A percentile compares a stretch with the other conserved stretches of the same genome.
phyloP scores from a whole-genome alignment of 2,329 filamentous ascomycete genomes.

The Gaeumannomyces tritici region DNA sequence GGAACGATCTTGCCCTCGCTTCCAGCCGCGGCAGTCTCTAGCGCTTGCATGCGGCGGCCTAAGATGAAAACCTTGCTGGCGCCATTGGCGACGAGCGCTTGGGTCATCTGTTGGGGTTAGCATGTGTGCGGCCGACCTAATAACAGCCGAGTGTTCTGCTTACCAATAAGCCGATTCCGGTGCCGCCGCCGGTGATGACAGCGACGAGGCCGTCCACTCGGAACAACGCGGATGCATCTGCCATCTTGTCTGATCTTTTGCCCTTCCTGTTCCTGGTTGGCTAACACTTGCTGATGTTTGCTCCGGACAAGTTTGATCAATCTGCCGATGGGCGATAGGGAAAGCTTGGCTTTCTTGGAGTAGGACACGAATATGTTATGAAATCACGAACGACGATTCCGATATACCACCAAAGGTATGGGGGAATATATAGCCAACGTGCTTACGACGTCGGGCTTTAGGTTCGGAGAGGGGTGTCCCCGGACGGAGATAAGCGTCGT shows the following conservation, averaged over 20 bases:
- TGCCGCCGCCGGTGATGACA: slow-evolving; percentile 46
- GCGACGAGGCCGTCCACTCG: slow-evolving; percentile 39
- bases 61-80: slow-evolving; percentile 41
- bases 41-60: slow-evolving; percentile 32
- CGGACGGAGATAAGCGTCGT: background rate
- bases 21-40: slow-evolving; percentile 28
- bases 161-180: slow-evolving; percentile 21
- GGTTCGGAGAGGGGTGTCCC: background rate
- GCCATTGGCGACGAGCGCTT: slow-evolving; percentile 38
- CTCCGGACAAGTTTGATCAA: background rate
- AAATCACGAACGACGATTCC: too few species aligned
- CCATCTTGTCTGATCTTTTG: background rate
- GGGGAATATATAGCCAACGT: background rate
- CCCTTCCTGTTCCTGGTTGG: background rate
- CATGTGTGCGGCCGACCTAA: too few species aligned
- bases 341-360: too few species aligned
- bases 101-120: slow-evolving; percentile 23
- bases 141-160: background rate
- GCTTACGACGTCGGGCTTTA: background rate
- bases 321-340: background rate
- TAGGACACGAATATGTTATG: background rate
- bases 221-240: slow-evolving; percentile 23
- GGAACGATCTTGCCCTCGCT: slow-evolving; percentile 17
- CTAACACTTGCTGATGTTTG: background rate
- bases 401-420: too few species aligned